phyloP scores from a whole-genome alignment of 2,329 filamentous ascomycete species.

The Exophiala sideris region DNA sequence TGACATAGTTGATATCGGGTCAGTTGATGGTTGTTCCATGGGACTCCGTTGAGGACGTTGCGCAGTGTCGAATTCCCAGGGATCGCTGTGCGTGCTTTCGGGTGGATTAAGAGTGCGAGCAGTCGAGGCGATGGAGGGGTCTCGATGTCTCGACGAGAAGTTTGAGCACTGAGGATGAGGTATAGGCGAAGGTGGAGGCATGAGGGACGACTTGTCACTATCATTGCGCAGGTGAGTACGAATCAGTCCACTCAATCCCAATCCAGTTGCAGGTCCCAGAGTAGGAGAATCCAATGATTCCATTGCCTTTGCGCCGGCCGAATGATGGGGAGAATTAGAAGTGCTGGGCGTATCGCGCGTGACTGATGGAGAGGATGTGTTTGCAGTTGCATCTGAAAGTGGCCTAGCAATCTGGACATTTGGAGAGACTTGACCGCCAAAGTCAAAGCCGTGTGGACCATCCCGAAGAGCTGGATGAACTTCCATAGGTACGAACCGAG shows the following conservation, averaged over 20 bases:
- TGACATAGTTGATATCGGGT: slow-evolving; percentile 31
- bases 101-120: slow-evolving; percentile 44
- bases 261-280: slow-evolving; percentile 56
- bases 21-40: slow-evolving; percentile 11
- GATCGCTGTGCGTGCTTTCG: slow-evolving; percentile 51
- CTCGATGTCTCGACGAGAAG: slow-evolving; percentile 5
- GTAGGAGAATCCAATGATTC: slow-evolving; percentile 68
- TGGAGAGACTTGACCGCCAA: slow-evolving; percentile 11
- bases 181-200: slow-evolving; percentile 50
- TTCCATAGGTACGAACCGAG: slow-evolving; percentile 31
- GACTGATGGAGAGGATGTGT: slow-evolving; percentile 16
- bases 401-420: slow-evolving; percentile 1
- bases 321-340: slow-evolving; percentile 16
- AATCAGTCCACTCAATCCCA: slow-evolving; percentile 75
- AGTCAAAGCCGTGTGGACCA: slow-evolving; percentile 29
- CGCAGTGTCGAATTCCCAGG: slow-evolving; percentile 54
- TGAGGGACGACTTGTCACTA: slow-evolving; percentile 79
- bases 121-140: slow-evolving; percentile 32
- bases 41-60: slow-evolving; percentile 32
- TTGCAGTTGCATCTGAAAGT: slow-evolving; percentile 15
- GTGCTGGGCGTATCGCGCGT: slow-evolving; percentile 19
- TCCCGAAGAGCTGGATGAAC: slow-evolving; percentile 39
- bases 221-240: slow-evolving; percentile 77
- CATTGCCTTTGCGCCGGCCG: background rate
- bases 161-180: slow-evolving; percentile 1